These are phyloP conservation scores for Paramarasmius palmivorus DNA, from an alignment of 1,284 basidiomycete species.

Conservation along the genomic window DNA sequence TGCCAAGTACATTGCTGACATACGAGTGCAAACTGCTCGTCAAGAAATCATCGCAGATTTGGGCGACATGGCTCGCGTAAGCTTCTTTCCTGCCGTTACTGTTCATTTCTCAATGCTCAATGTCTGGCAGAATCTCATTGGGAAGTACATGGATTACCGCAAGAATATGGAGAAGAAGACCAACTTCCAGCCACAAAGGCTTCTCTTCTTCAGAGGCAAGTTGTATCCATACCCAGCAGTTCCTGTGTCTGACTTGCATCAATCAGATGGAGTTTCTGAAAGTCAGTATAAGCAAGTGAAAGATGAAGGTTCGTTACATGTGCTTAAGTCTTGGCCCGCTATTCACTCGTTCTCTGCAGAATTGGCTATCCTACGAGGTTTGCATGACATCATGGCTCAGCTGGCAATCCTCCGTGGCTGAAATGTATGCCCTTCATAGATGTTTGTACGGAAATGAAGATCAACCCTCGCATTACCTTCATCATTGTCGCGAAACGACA, in stretches of 20 bases:
- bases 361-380: no score
- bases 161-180: conserved; percentile 35
- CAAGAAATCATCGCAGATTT: conserved; percentile 77
- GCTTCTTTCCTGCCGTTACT: no score
- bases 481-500: conserved; percentile 78
- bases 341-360: no score
- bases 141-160: conserved; percentile 58
- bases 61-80: conserved; percentile 62
- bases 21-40: conserved; percentile 65
- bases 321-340: not conserved
- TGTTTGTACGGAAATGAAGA: conserved; percentile 54
- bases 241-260: no score
- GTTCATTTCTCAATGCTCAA: no score
- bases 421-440: no score
- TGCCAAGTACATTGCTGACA: conserved; percentile 53
- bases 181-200: conserved; percentile 42
- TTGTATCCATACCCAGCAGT: no score
- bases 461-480: conserved; percentile 70
- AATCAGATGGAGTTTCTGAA: conserved; percentile 66
- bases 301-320: conserved; percentile 40
- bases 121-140: conserved; percentile 54
- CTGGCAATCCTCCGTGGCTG: no score
- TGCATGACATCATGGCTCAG: no score
- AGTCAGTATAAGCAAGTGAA: conserved; percentile 62
- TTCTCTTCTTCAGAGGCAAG: conserved; percentile 58